phyloP scores from a whole-genome alignment of 2,329 filamentous ascomycete species.

The Ophiostoma perfectum region DNA sequence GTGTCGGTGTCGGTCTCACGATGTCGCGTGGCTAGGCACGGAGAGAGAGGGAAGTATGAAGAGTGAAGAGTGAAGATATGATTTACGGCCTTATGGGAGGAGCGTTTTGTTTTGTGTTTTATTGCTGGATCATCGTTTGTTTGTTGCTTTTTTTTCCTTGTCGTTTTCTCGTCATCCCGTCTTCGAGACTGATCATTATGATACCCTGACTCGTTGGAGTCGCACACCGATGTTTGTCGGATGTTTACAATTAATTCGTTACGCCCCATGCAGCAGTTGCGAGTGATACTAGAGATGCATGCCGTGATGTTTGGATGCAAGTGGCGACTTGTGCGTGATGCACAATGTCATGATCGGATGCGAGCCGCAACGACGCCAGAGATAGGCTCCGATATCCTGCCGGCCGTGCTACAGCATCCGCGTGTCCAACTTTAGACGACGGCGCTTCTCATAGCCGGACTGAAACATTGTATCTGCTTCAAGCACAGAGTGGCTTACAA shows the following conservation, averaged over 20 bases:
- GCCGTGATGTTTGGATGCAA: too few species aligned
- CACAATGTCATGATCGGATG: too few species aligned
- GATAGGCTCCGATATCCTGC: too few species aligned
- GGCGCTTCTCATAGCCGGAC: neutral
- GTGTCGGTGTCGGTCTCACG: slow-evolving; percentile 36
- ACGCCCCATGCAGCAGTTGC: neutral
- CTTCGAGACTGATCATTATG: neutral
- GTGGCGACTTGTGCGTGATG: too few species aligned
- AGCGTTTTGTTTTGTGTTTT: neutral
- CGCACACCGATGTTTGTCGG: neutral
- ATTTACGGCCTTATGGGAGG: neutral
- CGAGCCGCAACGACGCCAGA: too few species aligned
- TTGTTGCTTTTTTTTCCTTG: neutral
- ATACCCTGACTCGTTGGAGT: slow-evolving; percentile 6
- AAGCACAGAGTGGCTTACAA: too few species aligned
- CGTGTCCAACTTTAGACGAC: too few species aligned
- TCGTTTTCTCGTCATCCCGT: neutral
- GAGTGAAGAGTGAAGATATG: neutral
- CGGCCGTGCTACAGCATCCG: too few species aligned
- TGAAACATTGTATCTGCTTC: neutral
- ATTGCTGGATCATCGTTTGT: neutral
- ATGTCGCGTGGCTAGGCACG: neutral
- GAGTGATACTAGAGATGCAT: too few species aligned
- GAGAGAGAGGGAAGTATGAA: neutral
- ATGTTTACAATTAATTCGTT: neutral